Evolutionary conservation across 179 eudicot genomes (phyloP), one percentile per base, ranked within the genome.

Genomic region (Monotropa hypopitys): DNA sequence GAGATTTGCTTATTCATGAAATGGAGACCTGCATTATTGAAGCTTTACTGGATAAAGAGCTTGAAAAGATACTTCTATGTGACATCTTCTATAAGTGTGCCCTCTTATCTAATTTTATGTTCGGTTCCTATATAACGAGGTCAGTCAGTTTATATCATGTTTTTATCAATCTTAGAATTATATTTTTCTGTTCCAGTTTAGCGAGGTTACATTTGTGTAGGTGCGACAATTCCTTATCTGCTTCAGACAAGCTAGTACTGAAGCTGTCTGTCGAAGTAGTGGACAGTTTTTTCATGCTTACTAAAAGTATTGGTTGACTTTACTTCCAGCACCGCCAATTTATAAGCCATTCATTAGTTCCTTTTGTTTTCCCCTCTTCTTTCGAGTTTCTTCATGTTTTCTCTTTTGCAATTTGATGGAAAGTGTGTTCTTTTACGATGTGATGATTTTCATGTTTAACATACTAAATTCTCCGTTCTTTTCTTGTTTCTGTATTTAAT

Each of bases 71-170:
- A 81, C 79, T 67, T 83, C 85, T 93, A 62, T 84, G 92, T 32
- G 98, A 91, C 76, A 76, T 90, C 68, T 87, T 95, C 84, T 86
- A 85, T 78, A 73, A 67, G 38, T 91, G 92, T 83, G 87, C 91
- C 68, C 83, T 95, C 54, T 70, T 91, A 70, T 90, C 97, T 43
- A 87, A 90, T 85, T 81, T 95, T 66, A 80, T 93, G 76, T 86
- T 91, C 75, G 87, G 97, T 65, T 89, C 88, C 50, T 78, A 81
- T 82, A 30, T 83, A 74, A 79, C 89, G 76, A 91, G 99, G 99
- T 88, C 18, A 43, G 82, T 74, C 35, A 63, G 12, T 26, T 59
- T 59, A 2, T 61, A 28, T 12, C 18, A 28, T 2, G 67, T 28
- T 28, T 61, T 28, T 12, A 23, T 57, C 67, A 11, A 49, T 45